Conservation (phyloP, 345 rosid genomes). For the Moricandia moricandioides region DNA sequence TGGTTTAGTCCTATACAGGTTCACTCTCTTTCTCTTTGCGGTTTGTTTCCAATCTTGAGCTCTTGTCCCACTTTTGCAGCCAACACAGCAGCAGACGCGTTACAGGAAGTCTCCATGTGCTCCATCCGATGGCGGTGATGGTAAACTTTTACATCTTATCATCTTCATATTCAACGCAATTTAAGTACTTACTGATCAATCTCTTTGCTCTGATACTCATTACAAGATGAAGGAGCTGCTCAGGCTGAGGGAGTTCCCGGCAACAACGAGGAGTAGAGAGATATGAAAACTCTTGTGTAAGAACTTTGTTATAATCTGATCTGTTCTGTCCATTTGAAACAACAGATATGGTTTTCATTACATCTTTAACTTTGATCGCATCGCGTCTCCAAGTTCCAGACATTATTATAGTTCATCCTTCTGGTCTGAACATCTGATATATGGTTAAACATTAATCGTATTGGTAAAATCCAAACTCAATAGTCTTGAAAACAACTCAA, state of each 20-base stretch:
- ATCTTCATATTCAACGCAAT: not conserved
- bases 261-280: constrained; percentile 36
- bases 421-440: no score
- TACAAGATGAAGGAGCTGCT: constrained; percentile 58
- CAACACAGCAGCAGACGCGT: constrained; percentile 97
- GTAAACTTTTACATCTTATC: constrained; percentile 38
- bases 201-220: not conserved
- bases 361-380: constrained; percentile 15
- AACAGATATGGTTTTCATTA: constrained; percentile 11
- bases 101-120: constrained; percentile 92
- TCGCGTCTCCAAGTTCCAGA: constrained; percentile 3
- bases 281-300: constrained; percentile 22
- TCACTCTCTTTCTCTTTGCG: not conserved
- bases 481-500: constrained; percentile 1
- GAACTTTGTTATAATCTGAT: constrained; percentile 24
- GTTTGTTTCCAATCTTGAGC: not conserved
- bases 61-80: constrained; percentile 45
- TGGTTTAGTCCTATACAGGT: no score
- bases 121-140: constrained; percentile 65
- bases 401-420: not conserved
- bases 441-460: not conserved
- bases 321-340: constrained; percentile 17
- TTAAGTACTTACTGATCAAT: not conserved
- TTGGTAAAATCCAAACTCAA: not conserved
- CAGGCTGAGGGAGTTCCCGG: constrained; percentile 52